Conservation (phyloP, 2,329 filamentous ascomycete genomes). For the Xylaria hypoxylon region DNA sequence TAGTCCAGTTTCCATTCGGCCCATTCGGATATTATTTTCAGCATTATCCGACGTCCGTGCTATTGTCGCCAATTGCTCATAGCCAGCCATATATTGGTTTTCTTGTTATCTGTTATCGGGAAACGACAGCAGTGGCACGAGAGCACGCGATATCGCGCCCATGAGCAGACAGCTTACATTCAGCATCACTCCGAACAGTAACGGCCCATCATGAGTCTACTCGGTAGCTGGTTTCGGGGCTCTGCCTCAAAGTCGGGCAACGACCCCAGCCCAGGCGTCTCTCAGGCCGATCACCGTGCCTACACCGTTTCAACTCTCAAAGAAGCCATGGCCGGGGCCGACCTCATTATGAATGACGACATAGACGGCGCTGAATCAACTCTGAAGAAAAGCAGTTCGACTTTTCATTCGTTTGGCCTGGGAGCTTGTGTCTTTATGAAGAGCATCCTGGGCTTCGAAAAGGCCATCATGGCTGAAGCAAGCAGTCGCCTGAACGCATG, state of each 20-base stretch:
- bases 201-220: constrained; percentile 58
- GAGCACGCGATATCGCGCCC: constrained; percentile 4
- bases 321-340: constrained; percentile 72
- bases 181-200: constrained; percentile 2
- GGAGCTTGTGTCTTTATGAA: constrained; percentile 86
- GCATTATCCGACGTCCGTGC: neutral
- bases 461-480: constrained; percentile 88
- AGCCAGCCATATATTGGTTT: neutral
- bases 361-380: constrained; percentile 83
- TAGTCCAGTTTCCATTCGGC: constrained; percentile 2
- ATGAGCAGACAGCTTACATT: constrained; percentile 20
- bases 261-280: constrained; percentile 49
- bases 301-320: constrained; percentile 67
- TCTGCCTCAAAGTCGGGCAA: constrained; percentile 52
- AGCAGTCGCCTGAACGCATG: constrained; percentile 77
- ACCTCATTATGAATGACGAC: constrained; percentile 88
- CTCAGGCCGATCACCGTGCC: constrained; percentile 52
- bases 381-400: constrained; percentile 77
- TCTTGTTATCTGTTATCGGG: neutral
- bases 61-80: neutral
- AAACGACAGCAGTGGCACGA: neutral
- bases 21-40: constrained; percentile 20
- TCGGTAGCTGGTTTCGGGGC: constrained; percentile 65
- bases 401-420: constrained; percentile 88
- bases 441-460: constrained; percentile 90